Evolutionary conservation across 805 yeast genomes (phyloP).

Genomic region (Candida vaughaniae): DNA sequence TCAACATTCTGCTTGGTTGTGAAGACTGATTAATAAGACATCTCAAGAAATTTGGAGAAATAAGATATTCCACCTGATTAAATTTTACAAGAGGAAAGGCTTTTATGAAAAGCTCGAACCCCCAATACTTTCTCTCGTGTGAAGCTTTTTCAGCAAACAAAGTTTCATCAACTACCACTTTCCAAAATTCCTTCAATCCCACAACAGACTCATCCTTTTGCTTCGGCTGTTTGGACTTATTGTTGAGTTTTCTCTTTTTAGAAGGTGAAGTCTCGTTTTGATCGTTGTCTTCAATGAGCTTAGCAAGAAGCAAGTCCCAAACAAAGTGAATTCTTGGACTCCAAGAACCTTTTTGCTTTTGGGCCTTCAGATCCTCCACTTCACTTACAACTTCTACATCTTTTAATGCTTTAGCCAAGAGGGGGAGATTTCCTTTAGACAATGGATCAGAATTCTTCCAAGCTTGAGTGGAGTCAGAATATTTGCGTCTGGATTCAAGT

Average conservation of each 20-base stretch:
- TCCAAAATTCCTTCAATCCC: slow-evolving; percentile 67
- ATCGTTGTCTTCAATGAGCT: slow-evolving; percentile 26
- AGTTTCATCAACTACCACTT: slow-evolving; percentile 72
- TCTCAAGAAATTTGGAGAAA: slow-evolving; percentile 68
- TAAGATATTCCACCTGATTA: slow-evolving; percentile 27
- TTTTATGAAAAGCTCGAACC: slow-evolving; percentile 67
- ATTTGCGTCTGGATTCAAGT: slow-evolving; percentile 15
- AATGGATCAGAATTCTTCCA: slow-evolving; percentile 82
- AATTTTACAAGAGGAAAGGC: slow-evolving; percentile 31
- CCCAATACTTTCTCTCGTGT: slow-evolving; percentile 83
- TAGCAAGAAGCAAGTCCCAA: slow-evolving; percentile 61
- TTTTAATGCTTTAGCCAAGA: slow-evolving; percentile 61
- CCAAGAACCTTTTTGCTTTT: slow-evolving; percentile 64
- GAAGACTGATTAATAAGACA: slow-evolving; percentile 74
- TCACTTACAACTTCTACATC: slow-evolving; percentile 48
- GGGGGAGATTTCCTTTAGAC: slow-evolving; percentile 61
- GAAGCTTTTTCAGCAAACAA: slow-evolving; percentile 77
- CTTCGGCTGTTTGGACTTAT: slow-evolving; percentile 22
- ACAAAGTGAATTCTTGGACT: slow-evolving; percentile 71
- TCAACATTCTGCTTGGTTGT: slow-evolving; percentile 60
- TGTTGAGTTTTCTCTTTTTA: slow-evolving; percentile 17
- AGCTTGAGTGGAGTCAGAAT: slow-evolving; percentile 11
- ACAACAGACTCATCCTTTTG: slow-evolving; percentile 23
- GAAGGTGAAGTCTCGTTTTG: slow-evolving; percentile 21
- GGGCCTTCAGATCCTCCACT: slow-evolving; percentile 27